Evolutionary conservation across 1,284 basidiomycete genomes (phyloP), one percentile per base, ranked within the genome.

Genomic region (Psilocybe mexicana): DNA sequence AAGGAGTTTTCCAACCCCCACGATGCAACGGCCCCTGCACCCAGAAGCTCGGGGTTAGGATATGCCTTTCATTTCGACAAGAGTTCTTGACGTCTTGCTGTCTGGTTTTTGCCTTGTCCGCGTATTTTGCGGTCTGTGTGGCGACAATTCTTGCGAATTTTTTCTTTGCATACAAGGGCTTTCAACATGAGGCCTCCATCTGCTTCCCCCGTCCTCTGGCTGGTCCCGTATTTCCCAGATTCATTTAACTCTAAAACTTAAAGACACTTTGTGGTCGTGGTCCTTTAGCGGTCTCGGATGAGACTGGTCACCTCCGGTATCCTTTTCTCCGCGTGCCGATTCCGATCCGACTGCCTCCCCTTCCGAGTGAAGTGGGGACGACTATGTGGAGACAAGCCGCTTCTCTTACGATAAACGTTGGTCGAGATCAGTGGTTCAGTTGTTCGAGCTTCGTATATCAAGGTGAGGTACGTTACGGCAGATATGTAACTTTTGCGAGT

Each of bases 181-280:
- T 43, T 36, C 23, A 30, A 58, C 57, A 58, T 42, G 57, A 58
- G 57, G 57, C 52, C 36, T 36, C 47, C 52, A 48, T 2, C 26
- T 18, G 36, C 23, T 40, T 42, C 5, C 6, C 35, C 12, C 30
- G 23, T 52, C 52, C 46, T 38, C 46, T 40, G 25, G 25, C 40
- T 35, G 36, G 35, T 48, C 45, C 38, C 49, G 45, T 38, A 5
- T 49, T 57, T 55, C 57, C n/a, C 55, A 58, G 49, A 43, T 54
- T 58, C 55, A 61, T 59, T 35, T 25, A 59, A 61, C 60, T 59
- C 60, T 59, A 61, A 61, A 61, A 61, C 54, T 51, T 59, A 59
- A 61, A 57, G 18, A 2, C 26, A 33, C 18, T 23, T 11, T 38
- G 42, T 52, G 42, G 52, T 36, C 40, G 44, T 43, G 54, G 58